phyloP scores from a whole-genome alignment of 176 grass and related monocot genomes.

The Juncus effusus region DNA sequence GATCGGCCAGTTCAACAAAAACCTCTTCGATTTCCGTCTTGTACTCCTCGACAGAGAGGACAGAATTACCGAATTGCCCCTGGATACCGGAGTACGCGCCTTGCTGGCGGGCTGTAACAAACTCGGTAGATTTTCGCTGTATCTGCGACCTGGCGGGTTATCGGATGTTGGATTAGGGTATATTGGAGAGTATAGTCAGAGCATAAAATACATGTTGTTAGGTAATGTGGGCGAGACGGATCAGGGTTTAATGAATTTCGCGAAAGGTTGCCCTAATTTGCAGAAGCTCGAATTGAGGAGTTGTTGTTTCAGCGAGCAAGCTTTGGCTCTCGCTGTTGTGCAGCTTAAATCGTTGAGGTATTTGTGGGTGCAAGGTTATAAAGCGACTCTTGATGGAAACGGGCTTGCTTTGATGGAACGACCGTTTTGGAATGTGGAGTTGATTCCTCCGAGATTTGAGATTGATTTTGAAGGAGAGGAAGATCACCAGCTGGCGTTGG shows the following conservation, averaged over 20 bases:
- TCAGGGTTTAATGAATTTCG: slow-evolving; percentile 48
- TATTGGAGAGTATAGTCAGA: slow-evolving; percentile 64
- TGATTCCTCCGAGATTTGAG: slow-evolving; percentile 48
- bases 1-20: slow-evolving; percentile 61
- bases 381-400: slow-evolving; percentile 45
- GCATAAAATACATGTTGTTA: slow-evolving; percentile 69
- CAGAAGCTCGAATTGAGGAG: slow-evolving; percentile 93
- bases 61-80: slow-evolving; percentile 58
- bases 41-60: slow-evolving; percentile 84
- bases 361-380: slow-evolving; percentile 96
- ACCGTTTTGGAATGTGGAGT: slow-evolving; percentile 95
- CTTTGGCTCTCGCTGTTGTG: slow-evolving; percentile 66
- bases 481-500: neutral
- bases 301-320: slow-evolving; percentile 72
- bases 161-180: slow-evolving; percentile 80
- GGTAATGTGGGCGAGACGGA: slow-evolving; percentile 85
- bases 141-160: slow-evolving; percentile 83
- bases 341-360: slow-evolving; percentile 69
- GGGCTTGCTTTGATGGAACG: slow-evolving; percentile 74
- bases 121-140: slow-evolving; percentile 82
- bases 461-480: neutral
- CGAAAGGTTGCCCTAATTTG: slow-evolving; percentile 62
- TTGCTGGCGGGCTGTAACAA: slow-evolving; percentile 77
- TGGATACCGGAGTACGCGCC: slow-evolving; percentile 79
- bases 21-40: slow-evolving; percentile 90